A percentile compares a stretch with the other conserved stretches of the same genome.
These are phyloP conservation scores for Blastobotrys serpentis DNA, from an alignment of 1,139 yeast genomes.

Conservation along the genomic window DNA sequence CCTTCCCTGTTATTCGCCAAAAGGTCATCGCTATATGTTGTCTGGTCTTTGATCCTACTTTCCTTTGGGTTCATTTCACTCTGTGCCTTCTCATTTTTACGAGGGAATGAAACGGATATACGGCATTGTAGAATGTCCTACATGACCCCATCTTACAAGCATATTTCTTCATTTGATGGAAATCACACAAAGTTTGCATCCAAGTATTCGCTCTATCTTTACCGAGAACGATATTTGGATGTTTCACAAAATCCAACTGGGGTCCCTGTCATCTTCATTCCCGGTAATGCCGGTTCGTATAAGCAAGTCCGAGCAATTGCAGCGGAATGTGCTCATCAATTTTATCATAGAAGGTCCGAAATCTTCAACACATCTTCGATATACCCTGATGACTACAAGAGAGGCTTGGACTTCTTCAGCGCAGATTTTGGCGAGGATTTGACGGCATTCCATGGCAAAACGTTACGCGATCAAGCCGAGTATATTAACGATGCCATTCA, in stretches of 20 bases:
- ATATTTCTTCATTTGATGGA: constrained; percentile 64
- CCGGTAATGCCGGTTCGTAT: constrained; percentile 97
- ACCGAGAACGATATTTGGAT: constrained; percentile 44
- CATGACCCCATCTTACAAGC: constrained; percentile 64
- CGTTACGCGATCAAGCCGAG: constrained; percentile 91
- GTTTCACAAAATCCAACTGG: constrained; percentile 51
- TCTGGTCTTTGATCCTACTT: constrained; percentile 12
- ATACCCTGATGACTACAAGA: background rate
- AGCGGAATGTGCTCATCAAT: constrained; percentile 58
- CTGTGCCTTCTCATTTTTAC: constrained; percentile 19
- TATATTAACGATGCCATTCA: constrained; percentile 83
- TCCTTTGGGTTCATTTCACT: constrained; percentile 16
- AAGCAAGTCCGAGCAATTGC: constrained; percentile 90
- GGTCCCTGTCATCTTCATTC: constrained; percentile 85
- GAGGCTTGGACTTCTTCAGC: constrained; percentile 54
- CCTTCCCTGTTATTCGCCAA: background rate
- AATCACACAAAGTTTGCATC: constrained; percentile 61
- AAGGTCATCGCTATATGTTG: constrained; percentile 6
- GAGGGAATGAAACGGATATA: constrained; percentile 20
- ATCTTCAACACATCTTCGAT: constrained; percentile 1
- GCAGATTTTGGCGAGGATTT: constrained; percentile 96
- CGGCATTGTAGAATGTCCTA: constrained; percentile 31
- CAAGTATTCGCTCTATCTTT: constrained; percentile 72
- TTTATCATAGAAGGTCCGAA: constrained; percentile 38
- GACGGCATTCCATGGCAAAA: constrained; percentile 94